Percentiles rank a stretch among this genome's conserved stretches.
Conservation (phyloP, 169 alveolate species). For the Besnoitia besnoiti region DNA sequence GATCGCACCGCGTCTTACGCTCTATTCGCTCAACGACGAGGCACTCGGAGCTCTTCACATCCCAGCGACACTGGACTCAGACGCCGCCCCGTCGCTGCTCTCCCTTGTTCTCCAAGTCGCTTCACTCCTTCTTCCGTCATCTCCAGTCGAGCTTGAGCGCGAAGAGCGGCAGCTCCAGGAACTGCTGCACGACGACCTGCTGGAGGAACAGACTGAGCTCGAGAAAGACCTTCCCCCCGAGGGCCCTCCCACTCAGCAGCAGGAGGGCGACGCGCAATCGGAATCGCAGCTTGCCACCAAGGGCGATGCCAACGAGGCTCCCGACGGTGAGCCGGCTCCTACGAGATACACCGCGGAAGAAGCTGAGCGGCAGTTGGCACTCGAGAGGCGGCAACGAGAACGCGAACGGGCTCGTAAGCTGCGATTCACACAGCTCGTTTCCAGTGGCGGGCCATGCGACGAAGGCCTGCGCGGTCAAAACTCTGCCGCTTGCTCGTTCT, state of each 20-base stretch:
- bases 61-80: slow-evolving; percentile 31
- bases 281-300: background rate
- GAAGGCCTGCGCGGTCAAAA: background rate
- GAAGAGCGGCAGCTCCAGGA: slow-evolving; percentile 65
- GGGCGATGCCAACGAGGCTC: background rate
- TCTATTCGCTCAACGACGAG: background rate
- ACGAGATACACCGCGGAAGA: background rate
- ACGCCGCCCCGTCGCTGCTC: slow-evolving; percentile 41
- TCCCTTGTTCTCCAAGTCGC: slow-evolving; percentile 46
- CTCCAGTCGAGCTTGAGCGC: slow-evolving; percentile 61
- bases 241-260: background rate
- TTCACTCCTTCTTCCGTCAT: slow-evolving; percentile 30
- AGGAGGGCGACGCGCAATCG: background rate
- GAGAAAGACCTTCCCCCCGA: background rate
- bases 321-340: background rate
- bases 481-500: slow-evolving; percentile 58
- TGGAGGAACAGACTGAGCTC: background rate
- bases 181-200: slow-evolving; percentile 63
- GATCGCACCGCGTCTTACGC: background rate
- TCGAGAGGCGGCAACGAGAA: slow-evolving; percentile 59
- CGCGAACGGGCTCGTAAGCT: slow-evolving; percentile 68
- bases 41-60: background rate
- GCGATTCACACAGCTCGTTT: slow-evolving; percentile 57
- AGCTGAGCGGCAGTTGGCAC: slow-evolving; percentile 57
- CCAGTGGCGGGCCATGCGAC: background rate